Evolutionary conservation across 1,284 basidiomycete species (phyloP), one percentile per base, ranked within the genome.

Genomic region (Boletus austroedulis): DNA sequence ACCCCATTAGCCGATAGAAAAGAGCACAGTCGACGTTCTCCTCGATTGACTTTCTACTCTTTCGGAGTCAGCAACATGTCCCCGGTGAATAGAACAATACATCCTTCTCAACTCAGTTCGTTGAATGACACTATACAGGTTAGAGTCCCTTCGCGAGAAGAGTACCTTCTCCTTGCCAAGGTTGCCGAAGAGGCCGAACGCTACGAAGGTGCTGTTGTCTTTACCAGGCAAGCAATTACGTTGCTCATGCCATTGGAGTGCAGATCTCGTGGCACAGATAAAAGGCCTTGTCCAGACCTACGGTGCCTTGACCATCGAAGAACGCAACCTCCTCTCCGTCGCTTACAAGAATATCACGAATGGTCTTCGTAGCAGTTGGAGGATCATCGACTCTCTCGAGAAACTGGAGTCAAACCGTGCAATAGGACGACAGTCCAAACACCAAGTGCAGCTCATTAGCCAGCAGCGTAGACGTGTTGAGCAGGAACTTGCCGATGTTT

Each of bases 311-410:
- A 80, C 80, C 26, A 74, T 81, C 55, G 86, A 88, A 61, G 86
- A 88, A 68, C 83, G 86, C 53, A 89, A 84, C 66, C 76, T 88
- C 9, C 77, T 89, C 43, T 88, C 86, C 6, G 80, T 88, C 50
- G 86, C 86, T 23, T 88, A 86, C 71, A 88, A 89, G 75, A 87
- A 86, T 63, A 71, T 83, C 56, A 88, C 84, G 6, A 84, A 84
- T 60, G 76, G 69, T 21, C 77, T 85, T 47, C 83, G 86, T 48
- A 80, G 78, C 56, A 84, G 83, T 62, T 87, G 85, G 85, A 80
- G 86, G 56, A 76, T 79, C 50, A 75, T 86, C 57, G 81, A 85
- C 57, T 75, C 75, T 24, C 68, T 86, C 43, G 82, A 84, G 68
- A 83, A 82, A 65, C 70, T 78, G 59, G 79, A 82, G 61, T 71